phyloP scores from a whole-genome alignment of 1,139 yeast genomes.

The Geotrichum klebahnii region DNA sequence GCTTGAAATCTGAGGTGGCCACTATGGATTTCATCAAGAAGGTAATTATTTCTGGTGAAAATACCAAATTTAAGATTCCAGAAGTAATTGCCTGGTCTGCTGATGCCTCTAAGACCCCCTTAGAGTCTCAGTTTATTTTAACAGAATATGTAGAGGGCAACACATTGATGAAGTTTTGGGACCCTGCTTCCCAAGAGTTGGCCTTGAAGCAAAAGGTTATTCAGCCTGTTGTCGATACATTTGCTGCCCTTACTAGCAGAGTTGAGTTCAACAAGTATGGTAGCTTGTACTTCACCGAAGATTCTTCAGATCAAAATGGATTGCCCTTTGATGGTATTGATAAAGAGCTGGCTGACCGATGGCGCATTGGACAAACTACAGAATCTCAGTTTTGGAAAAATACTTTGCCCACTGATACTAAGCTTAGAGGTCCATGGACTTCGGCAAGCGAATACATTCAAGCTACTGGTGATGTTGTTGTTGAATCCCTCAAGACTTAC shows the following conservation, averaged over 20 bases:
- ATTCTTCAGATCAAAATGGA: slow-evolving; percentile 44
- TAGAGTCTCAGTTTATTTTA: slow-evolving; percentile 70
- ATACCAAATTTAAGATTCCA: slow-evolving; percentile 48
- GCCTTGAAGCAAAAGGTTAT: slow-evolving; percentile 40
- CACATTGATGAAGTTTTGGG: slow-evolving; percentile 83
- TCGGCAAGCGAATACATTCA: slow-evolving; percentile 53
- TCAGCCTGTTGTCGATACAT: slow-evolving; percentile 39
- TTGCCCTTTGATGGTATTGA: slow-evolving; percentile 65
- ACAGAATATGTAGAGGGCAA: slow-evolving; percentile 78
- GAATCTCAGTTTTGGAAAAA: slow-evolving; percentile 75
- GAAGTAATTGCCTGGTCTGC: slow-evolving; percentile 70
- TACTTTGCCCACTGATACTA: slow-evolving; percentile 27
- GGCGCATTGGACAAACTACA: slow-evolving; percentile 88
- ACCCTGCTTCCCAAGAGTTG: slow-evolving; percentile 63
- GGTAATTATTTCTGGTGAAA: slow-evolving; percentile 37
- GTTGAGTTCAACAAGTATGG: slow-evolving; percentile 68
- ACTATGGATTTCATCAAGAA: slow-evolving; percentile 76
- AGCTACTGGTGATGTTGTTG: slow-evolving; percentile 62
- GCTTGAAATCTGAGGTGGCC: slow-evolving; percentile 86
- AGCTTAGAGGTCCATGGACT: slow-evolving; percentile 71
- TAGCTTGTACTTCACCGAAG: slow-evolving; percentile 70
- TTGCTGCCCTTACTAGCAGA: slow-evolving; percentile 33
- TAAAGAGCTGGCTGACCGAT: slow-evolving; percentile 55
- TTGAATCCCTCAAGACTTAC: slow-evolving; percentile 57
- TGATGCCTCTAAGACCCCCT: slow-evolving; percentile 51